Base-by-base conservation (phyloP, 1,139 yeast genomes). In the Suhomyces chickasaworum region DNA sequence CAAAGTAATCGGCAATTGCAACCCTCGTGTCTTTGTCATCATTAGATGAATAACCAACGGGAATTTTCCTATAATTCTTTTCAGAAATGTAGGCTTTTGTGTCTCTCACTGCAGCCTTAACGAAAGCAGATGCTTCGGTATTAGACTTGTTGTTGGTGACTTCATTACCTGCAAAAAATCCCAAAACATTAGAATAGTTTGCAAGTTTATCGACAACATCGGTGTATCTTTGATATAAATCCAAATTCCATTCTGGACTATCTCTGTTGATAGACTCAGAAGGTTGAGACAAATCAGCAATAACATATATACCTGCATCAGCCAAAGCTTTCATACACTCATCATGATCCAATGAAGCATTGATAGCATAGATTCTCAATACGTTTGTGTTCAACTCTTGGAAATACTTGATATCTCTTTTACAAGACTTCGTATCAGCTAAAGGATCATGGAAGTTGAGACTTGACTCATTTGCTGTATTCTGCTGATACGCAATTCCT, bases 111-210 rank as follows among this genome's bases (percentile, higher is more conserved):
- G 95, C 89, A 38, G 97, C 97, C 66, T 95, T 85, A 51, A 91
- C 81, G 62, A 86, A 91, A 3, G 97, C 96, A 31, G 95, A 81
- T 20, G 78, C 73, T 47, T 64, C 74, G 35, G 79, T 71, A 66
- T 91, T 90, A 31, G 67, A 51, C 16, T 57, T 60, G 45, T 64
- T 64, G 56, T 73, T 73, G 60, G 93, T 84, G 50, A 91, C 86
- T 73, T 91, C 97, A 64, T 91, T 91, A 60, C 97, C 97, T 38
- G 95, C 83, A 63, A 91, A 85, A 73, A 89, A 89, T n/a, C 96
- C 98, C 52, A 90, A 70, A 12, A 89, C 77, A 63, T 91, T 91
- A 47, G 95, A 84, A 69, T 88, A 91, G 58, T 82, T 77, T 59
- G 84, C 82, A 71, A 91, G 87, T 47, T 85, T 86, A 61, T 91